Base-by-base conservation (phyloP, 257 asterid species). In the Thymus quinquecostatus region DNA sequence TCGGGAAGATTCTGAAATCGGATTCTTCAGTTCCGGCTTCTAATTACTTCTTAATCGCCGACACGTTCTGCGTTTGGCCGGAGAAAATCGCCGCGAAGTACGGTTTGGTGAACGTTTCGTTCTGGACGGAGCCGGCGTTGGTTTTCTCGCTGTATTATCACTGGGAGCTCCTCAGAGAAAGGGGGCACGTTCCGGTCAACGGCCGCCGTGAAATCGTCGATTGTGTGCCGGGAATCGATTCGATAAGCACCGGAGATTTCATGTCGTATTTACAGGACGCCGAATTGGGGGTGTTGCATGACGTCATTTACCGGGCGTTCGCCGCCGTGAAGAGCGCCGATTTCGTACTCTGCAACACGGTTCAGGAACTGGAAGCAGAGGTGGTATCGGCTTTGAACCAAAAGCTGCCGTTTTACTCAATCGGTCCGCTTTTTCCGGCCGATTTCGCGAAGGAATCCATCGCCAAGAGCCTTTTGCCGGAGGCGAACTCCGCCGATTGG, bases 91-190 rank as follows among this genome's bases (percentile, higher is more conserved):
- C 90, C 29, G 51, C 34, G 3, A 85, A 85, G 14, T 68, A 71
- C 41, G 65, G 70, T 2, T 74, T 87, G 6, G 77, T 85, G 9
- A 61, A 65, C 45, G 88, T 87, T 5, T 87, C 92, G 0, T 82
- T 82, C 43, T 79, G 86, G 86, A 82, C 86, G 2, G 58, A 76
- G 73, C 82, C 86, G 1, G 82, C 93, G 2, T 29, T 85, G 12
- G 85, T 83, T 13, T 83, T 81, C 43, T 59, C 83, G 2, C 9
- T 71, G 13, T 11, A 10, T 41, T 71, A 49, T 9, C 69, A 71
- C 61, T 12, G 1, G 69, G 55, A 71, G 3, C 70, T 71, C 7
- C 63, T 71, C 0, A 3, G 7, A 9, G 45, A 50, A 29, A 71
- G 40, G 13, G 76, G 70, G 0, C 44, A 50, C 10, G 43, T 47